A percentile compares a stretch with the other conserved stretches of the same genome.
These are phyloP conservation scores for Prunella vulgaris DNA, from an alignment of 257 asterid species.

Conservation along the genomic window DNA sequence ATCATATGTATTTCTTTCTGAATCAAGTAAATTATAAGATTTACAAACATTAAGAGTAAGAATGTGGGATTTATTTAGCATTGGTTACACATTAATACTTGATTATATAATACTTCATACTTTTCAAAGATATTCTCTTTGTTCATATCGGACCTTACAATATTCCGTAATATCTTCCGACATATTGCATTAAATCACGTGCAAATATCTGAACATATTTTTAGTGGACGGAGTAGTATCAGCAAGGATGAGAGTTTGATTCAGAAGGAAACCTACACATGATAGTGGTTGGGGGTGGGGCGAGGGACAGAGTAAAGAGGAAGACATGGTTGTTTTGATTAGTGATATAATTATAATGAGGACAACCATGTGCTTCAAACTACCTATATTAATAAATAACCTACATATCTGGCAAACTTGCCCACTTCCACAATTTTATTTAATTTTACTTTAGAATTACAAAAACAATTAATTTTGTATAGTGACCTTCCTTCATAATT, in stretches of 20 bases:
- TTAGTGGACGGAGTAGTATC: too few relatives aligned
- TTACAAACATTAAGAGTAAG: too few relatives aligned
- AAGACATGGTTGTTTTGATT: conserved; percentile 18
- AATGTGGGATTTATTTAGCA: too few relatives aligned
- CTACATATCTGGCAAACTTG: conserved; percentile 13
- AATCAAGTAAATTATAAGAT: too few relatives aligned
- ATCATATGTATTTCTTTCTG: too few relatives aligned
- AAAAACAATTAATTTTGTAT: background rate
- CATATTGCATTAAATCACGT: too few relatives aligned
- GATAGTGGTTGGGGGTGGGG: conserved; percentile 9
- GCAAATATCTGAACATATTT: too few relatives aligned
- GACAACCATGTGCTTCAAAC: conserved; percentile 29
- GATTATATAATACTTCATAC: too few relatives aligned
- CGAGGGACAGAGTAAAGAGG: conserved; percentile 17
- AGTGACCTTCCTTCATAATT: background rate
- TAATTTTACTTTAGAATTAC: background rate
- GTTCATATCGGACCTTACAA: too few relatives aligned
- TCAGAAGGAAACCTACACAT: background rate
- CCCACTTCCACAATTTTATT: conserved; percentile 17
- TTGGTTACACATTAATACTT: too few relatives aligned
- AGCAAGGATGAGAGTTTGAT: background rate
- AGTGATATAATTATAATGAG: conserved; percentile 22
- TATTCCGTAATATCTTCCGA: too few relatives aligned
- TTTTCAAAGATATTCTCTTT: too few relatives aligned
- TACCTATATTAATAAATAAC: conserved; percentile 17